Conservation (phyloP, 805 yeast genomes). For the Kuraishia cidri region DNA sequence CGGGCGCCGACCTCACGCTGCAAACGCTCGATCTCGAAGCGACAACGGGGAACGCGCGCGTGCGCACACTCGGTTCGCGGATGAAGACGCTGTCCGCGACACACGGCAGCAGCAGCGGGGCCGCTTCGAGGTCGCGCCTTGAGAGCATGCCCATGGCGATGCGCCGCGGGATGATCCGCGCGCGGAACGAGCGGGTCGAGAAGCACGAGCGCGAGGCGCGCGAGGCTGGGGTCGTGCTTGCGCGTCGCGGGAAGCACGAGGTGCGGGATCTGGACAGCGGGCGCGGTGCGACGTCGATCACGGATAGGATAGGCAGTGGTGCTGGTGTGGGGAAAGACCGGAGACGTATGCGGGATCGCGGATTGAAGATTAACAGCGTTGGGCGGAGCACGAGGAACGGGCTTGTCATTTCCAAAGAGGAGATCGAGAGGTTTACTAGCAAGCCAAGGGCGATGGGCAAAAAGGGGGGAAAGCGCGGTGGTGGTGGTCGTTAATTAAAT, state of each 20-base stretch:
- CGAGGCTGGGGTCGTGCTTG: constrained; percentile 85
- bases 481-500: neutral
- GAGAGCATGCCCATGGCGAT: constrained; percentile 86
- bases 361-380: constrained; percentile 65
- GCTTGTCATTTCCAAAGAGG: constrained; percentile 56
- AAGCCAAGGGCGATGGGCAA: constrained; percentile 7
- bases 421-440: constrained; percentile 42
- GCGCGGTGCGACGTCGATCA: constrained; percentile 38
- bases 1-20: constrained; percentile 64
- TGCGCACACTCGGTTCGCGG: constrained; percentile 53
- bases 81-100: constrained; percentile 37
- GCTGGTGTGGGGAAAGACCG: constrained; percentile 26
- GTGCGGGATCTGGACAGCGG: constrained; percentile 49
- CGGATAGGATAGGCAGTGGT: constrained; percentile 43
- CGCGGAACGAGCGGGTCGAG: constrained; percentile 39
- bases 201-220: constrained; percentile 69
- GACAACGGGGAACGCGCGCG: constrained; percentile 62
- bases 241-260: constrained; percentile 61
- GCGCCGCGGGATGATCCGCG: constrained; percentile 73
- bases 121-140: constrained; percentile 24
- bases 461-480: constrained; percentile 6
- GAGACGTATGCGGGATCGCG: constrained; percentile 52
- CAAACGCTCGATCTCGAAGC: constrained; percentile 52
- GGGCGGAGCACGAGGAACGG: constrained; percentile 81
- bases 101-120: constrained; percentile 27